These are phyloP conservation scores for Candida sphagnicola DNA, from an alignment of 805 yeast species.

Conservation along the genomic window DNA sequence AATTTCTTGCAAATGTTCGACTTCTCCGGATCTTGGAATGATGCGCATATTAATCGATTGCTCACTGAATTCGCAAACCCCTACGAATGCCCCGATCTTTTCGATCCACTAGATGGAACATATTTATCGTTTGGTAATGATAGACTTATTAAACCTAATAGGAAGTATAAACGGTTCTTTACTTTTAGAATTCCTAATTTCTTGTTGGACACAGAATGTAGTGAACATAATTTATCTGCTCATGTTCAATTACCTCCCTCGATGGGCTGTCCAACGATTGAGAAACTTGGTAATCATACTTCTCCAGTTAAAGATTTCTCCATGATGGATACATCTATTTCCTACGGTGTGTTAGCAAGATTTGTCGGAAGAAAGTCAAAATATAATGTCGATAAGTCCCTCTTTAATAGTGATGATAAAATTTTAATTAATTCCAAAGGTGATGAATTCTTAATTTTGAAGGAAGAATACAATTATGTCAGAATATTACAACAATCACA, in stretches of 20 bases:
- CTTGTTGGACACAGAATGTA: constrained; percentile 36
- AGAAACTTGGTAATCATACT: constrained; percentile 8
- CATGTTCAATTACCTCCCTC: constrained; percentile 38
- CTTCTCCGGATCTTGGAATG: constrained; percentile 48
- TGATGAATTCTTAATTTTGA: constrained; percentile 38
- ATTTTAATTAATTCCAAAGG: constrained; percentile 29
- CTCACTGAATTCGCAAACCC: constrained; percentile 18
- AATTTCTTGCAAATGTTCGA: constrained; percentile 48
- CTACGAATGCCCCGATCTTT: constrained; percentile 10
- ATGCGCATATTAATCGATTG: constrained; percentile 29
- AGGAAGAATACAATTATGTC: constrained; percentile 21
- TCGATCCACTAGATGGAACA: constrained; percentile 27
- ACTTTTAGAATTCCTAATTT: constrained; percentile 37
- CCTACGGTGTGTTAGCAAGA: constrained; percentile 32
- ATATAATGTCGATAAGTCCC: constrained; percentile 19
- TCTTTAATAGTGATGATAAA: constrained; percentile 15
- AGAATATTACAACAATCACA: constrained; percentile 24
- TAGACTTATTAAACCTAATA: constrained; percentile 16
- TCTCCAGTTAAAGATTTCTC: constrained; percentile 24
- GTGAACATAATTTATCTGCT: constrained; percentile 22
- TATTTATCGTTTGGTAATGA: constrained; percentile 13
- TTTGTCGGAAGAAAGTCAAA: constrained; percentile 36
- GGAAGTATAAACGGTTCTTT: constrained; percentile 33
- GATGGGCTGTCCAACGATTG: constrained; percentile 19
- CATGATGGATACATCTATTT: constrained; percentile 20